Base-by-base conservation (phyloP, 2,329 filamentous ascomycete genomes). In the Rutstroemia sp. region DNA sequence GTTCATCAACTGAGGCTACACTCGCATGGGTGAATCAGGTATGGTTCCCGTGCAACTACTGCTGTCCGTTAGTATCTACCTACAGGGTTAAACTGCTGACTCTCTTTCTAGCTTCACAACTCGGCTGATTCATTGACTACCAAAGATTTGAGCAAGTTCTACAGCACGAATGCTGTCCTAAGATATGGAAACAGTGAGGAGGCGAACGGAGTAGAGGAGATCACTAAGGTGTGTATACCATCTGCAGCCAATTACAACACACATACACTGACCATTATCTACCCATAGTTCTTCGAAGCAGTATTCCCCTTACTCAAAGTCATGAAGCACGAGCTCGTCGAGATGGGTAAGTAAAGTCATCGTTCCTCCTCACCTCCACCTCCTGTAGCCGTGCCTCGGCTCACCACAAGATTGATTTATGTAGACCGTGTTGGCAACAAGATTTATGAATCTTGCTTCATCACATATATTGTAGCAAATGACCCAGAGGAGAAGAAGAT, bases 401-500 rank as follows among this genome's bases (percentile, higher is more conserved):
- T 34, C 3, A 34, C 30, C 30, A 5, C 10, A 34, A 34, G 30
- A 34, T 34, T 12, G 10, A 34, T 10, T n/a, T 4, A 39, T 27
- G 5, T 38, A 59, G 57, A 57, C 27, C 25, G 54, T 16, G n/a
- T 53, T 5, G 34, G 27, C 5, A 52, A 59, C 16, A 61, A 54
- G 19, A 54, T 62, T 10, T 59, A 56, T 18, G 37, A 58, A 6
- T 21, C 39, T 2, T 58, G 56, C 27, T 55, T 37, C 10, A 62
- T 64, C 19, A 57, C 52, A 7, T 64, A 63, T 49, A 47, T 55
- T 2, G 56, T 62, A 1, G 53, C 56, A 27, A 46, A 58, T 48
- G 61, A 64, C 49, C 52, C 56, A n/a, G 52, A 62, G 18, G 45
- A 52, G 3, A 58, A 56, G 25, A 34, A 47, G 5, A 52, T 63